Evolutionary conservation across 2,329 filamentous ascomycete species (phyloP), one percentile per base, ranked within the genome.

Genomic region (Colletotrichum higginsianum): DNA sequence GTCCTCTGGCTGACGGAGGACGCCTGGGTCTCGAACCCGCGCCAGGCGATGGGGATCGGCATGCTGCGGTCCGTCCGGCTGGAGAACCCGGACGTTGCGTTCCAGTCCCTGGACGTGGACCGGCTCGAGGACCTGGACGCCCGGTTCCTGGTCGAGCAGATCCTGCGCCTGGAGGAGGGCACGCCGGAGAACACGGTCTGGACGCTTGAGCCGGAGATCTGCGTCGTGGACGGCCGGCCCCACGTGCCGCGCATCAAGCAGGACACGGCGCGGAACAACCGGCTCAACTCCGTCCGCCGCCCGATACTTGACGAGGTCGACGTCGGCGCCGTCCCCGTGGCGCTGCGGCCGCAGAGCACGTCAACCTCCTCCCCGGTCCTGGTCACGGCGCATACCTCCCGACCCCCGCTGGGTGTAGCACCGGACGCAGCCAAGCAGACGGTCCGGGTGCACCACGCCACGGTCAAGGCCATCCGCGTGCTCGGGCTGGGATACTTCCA

Each of bases 281-380:
- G 30, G 49, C 38, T 64, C 16, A 44, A 44, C 38, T 64, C 61
- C 6, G 23, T n/a, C 4, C 52, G 52, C 26, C 62, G 62, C 44
- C 35, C 35, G 21, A 49, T 65, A 30, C 42, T 42, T 12, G 52
- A 23, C 21, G 3, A 46, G 1, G 18, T 38, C 35, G 18, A 9
- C 40, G 18, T n/a, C 18, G 21, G n/a, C 18, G 46, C 1, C 74
- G 76, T n/a, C 49, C 42, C 80, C 61, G 44, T 84, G 4, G 79
- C 77, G 15, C 49, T 86, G 1, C 46, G 7, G 46, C 6, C 16
- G 42, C 42, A 35, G 30, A 9, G 8, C 9, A 9, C 30, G 30
- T 35, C 30, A 30, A 30, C 5, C 9, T 35, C 30, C 8, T 2
- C 30, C 30, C 30, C 30, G 1, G 30, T 35, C 30, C 30, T 35